Percentiles rank a stretch among this genome's conserved stretches.
Evolutionary conservation across 2,329 filamentous ascomycete genomes (phyloP).

Genomic region (Fusarium nematophilum): DNA sequence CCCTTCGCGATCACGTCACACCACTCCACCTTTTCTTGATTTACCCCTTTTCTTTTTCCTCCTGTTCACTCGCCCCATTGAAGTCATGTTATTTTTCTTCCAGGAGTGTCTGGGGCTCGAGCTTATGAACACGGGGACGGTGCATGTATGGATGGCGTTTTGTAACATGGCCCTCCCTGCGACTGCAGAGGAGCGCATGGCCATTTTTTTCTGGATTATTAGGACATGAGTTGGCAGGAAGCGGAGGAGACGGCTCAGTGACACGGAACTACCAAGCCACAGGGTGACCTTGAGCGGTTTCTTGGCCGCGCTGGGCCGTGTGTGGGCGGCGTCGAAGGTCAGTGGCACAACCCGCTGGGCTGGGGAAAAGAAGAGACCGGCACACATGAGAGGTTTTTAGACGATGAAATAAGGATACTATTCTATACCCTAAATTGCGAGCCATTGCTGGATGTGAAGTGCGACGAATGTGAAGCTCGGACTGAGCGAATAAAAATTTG

Average conservation of each 20-base stretch:
- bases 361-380: constrained; percentile 16
- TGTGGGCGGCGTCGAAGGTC: constrained; percentile 2
- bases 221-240: constrained; percentile 4
- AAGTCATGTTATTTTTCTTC: constrained; percentile 31
- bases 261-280: constrained; percentile 3
- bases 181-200: constrained; percentile 2
- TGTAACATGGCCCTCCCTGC: constrained; percentile 34
- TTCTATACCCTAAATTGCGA: neutral
- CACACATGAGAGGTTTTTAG: constrained; percentile 7
- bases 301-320: neutral
- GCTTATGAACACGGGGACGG: constrained; percentile 35
- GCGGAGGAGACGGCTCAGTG: neutral
- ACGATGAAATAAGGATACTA: constrained; percentile 20
- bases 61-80: constrained; percentile 25
- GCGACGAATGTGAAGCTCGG: neutral
- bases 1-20: constrained; percentile 49
- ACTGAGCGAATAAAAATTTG: neutral
- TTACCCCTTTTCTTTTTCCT: constrained; percentile 21
- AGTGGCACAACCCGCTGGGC: constrained; percentile 35
- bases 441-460: neutral
- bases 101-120: constrained; percentile 29
- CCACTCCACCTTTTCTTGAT: constrained; percentile 52
- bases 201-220: constrained; percentile 29
- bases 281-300: constrained; percentile 7
- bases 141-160: constrained; percentile 48